A percentile compares a stretch with the other conserved stretches of the same genome.
Conservation (phyloP, 1,139 yeast genomes). For the Nakaseomyces kungkrabaensis region DNA sequence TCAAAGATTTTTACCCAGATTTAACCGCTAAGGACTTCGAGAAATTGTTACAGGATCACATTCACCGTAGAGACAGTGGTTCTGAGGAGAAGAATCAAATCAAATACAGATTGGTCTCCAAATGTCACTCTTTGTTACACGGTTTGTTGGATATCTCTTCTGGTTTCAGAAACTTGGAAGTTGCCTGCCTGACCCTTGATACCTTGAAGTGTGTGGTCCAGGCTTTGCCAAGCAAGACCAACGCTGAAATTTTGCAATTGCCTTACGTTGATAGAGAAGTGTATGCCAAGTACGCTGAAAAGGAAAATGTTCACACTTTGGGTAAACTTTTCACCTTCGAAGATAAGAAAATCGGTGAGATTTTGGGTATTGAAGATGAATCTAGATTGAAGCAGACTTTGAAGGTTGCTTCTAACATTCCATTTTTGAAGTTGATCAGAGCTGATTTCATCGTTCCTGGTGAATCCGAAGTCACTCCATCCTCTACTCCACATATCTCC, state of each 20-base stretch:
- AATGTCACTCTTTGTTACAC: slow-evolving; percentile 54
- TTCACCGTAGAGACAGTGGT: slow-evolving; percentile 40
- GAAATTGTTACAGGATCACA: slow-evolving; percentile 44
- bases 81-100: slow-evolving; percentile 32
- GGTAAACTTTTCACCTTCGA: slow-evolving; percentile 58
- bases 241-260: slow-evolving; percentile 66
- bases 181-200: slow-evolving; percentile 52
- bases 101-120: slow-evolving; percentile 49
- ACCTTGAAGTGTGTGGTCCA: slow-evolving; percentile 67
- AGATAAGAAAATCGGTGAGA: slow-evolving; percentile 44
- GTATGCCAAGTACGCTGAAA: slow-evolving; percentile 29
- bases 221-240: slow-evolving; percentile 53
- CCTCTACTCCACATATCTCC: slow-evolving; percentile 62
- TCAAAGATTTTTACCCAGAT: slow-evolving; percentile 36
- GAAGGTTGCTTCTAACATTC: slow-evolving; percentile 55
- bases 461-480: slow-evolving; percentile 64
- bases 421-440: slow-evolving; percentile 56
- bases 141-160: slow-evolving; percentile 78
- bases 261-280: slow-evolving; percentile 51
- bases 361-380: slow-evolving; percentile 47
- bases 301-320: slow-evolving; percentile 42
- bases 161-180: slow-evolving; percentile 63
- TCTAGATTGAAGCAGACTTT: slow-evolving; percentile 41
- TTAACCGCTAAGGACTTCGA: slow-evolving; percentile 41
- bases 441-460: slow-evolving; percentile 85